Evolutionary conservation across 2,329 filamentous ascomycete species (phyloP).

Genomic region (Diplodia corticola): DNA sequence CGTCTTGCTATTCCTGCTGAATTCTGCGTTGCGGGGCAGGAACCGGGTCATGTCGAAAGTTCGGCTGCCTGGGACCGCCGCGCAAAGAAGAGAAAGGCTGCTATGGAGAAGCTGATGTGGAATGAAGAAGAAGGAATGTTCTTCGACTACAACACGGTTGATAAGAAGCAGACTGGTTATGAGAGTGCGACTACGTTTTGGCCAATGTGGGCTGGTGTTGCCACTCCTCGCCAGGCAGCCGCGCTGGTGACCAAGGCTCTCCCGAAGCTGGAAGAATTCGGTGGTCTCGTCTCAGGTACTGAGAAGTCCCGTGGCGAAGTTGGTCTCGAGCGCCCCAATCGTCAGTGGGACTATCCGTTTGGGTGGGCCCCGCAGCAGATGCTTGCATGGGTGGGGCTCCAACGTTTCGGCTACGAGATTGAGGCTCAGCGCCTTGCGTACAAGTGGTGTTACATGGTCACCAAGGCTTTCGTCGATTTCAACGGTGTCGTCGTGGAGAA

Average conservation of each 20-base stretch:
- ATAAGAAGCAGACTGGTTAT: constrained; percentile 77
- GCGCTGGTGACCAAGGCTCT: constrained; percentile 77
- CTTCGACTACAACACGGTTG: constrained; percentile 92
- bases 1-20: constrained; percentile 78
- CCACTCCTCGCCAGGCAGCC: constrained; percentile 82
- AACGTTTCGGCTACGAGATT: constrained; percentile 87
- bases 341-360: constrained; percentile 98
- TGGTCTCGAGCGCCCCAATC: constrained; percentile 80
- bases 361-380: constrained; percentile 99
- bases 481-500: constrained; percentile 98
- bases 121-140: constrained; percentile 91
- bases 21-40: constrained; percentile 68
- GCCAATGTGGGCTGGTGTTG: constrained; percentile 93
- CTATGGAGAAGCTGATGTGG: constrained; percentile 93
- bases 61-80: constrained; percentile 90
- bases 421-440: constrained; percentile 89
- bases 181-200: constrained; percentile 94
- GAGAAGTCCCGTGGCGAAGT: constrained; percentile 82
- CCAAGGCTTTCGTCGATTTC: constrained; percentile 96
- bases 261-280: constrained; percentile 83
- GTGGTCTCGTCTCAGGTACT: constrained; percentile 86
- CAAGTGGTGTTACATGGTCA: constrained; percentile 98
- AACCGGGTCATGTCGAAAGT: constrained; percentile 70
- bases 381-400: constrained; percentile 89
- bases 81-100: constrained; percentile 77